Evolutionary conservation across 352 stramenopile species (phyloP), one percentile per base, ranked within the genome.

Genomic region (Globisporangium apiculatum): DNA sequence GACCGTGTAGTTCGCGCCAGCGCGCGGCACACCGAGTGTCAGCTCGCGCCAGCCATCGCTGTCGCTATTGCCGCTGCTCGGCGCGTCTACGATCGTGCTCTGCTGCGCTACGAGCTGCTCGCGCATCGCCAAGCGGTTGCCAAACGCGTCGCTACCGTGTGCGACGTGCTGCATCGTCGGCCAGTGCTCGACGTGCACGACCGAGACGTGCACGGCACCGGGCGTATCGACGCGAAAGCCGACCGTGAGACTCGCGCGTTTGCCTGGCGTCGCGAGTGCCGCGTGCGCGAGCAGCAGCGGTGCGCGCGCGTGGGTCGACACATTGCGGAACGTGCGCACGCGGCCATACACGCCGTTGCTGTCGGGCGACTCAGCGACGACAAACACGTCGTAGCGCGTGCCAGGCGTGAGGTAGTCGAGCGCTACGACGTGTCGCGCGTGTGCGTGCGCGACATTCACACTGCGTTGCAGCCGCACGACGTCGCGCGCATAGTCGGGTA

Each of bases 1-100:
- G n/a, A 91, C 65, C 0, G 79, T 89, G 67, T 91, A 91, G 59
- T 87, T 88, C 0, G 60, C 51, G 6, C 74, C 76, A 10, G 78
- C 56, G 4, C 64, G 58, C 9, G 84, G 80, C 0, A 90, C 82
- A 14, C 57, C 59, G 18, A 92, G 62, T 12, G 81, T 72, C 31
- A 90, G 53, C 53, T 89, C 75, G 36, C 58, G 57, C 71, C 76
- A 87, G 6, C 71, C 76, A 15, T 71, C 79, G 58, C 73, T 67
- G 4, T 64, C 66, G n/a, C 60, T 51, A 2, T 57, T 46, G 10
- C 63, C 51, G 55, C 72, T 69, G 11, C 52, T 70, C 7, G 51
- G 55, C 40, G 64, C 62, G 7, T 75, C 58, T 9, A 89, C 66
- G 1, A 64, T 52, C 43, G 87, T 46, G 7, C 51, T 68, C 45